Conservation (phyloP, 345 rosid species). For the Jatropha curcas region DNA sequence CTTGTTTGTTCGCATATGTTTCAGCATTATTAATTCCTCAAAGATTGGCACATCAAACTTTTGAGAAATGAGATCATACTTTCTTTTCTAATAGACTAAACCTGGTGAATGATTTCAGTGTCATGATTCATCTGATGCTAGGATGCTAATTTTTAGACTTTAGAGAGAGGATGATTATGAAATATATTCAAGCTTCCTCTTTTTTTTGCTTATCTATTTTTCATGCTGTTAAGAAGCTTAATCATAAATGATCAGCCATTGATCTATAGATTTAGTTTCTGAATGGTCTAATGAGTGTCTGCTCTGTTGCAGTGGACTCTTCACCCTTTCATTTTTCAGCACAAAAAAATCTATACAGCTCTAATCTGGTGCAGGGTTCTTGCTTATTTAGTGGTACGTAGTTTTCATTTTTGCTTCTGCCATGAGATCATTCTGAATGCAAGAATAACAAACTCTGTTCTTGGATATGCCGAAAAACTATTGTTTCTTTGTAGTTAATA, state of each 20-base stretch:
- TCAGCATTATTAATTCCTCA: neutral
- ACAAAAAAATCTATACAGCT: conserved; percentile 27
- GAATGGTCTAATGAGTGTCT: conserved; percentile 1
- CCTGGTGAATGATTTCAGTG: neutral
- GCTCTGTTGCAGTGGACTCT: conserved; percentile 24
- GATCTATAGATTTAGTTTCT: neutral
- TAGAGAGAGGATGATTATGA: neutral
- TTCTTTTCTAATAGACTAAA: neutral
- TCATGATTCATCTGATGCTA: neutral
- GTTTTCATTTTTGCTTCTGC: neutral
- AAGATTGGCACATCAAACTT: neutral
- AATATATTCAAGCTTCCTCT: neutral
- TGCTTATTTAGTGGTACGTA: conserved; percentile 25
- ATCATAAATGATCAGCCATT: neutral
- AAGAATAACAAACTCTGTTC: neutral
- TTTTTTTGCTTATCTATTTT: neutral
- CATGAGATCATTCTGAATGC: neutral
- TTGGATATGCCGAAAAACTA: neutral
- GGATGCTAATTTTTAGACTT: neutral
- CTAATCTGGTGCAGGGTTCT: conserved; percentile 32
- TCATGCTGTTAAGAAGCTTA: neutral
- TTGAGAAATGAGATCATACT: neutral
- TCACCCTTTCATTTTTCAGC: conserved; percentile 29
- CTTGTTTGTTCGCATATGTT: neutral
- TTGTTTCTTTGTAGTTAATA: neutral